Evolutionary conservation across 164 flowering plant species (phyloP).

Genomic region (Vitis rotundifolia): DNA sequence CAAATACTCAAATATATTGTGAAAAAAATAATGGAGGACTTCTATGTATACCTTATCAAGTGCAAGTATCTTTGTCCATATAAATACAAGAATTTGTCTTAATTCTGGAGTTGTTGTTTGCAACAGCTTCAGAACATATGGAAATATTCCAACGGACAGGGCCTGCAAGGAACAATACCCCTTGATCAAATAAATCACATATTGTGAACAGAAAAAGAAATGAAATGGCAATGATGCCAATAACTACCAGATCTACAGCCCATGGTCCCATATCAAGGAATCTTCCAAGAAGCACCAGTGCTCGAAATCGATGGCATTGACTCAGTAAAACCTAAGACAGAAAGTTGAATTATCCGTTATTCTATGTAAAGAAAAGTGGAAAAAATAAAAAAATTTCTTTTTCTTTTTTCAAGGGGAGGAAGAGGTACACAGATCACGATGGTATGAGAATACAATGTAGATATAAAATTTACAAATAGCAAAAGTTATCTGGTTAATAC

Average conservation of each 20-base stretch:
- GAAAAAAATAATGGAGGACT: neutral
- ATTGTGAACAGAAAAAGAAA: neutral
- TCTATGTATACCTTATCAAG: constrained; percentile 78
- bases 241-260: constrained; percentile 94
- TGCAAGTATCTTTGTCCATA: constrained; percentile 97
- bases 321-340: constrained; percentile 82
- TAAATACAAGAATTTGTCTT: constrained; percentile 93
- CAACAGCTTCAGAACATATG: constrained; percentile 88
- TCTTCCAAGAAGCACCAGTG: constrained; percentile 91
- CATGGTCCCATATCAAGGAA: constrained; percentile 98
- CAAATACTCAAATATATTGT: neutral
- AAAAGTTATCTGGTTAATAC: too few relatives aligned
- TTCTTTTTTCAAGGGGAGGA: too few relatives aligned
- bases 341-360: neutral
- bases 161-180: constrained; percentile 51
- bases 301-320: constrained; percentile 91
- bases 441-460: too few relatives aligned
- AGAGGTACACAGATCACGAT: too few relatives aligned
- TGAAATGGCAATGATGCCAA: neutral
- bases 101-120: constrained; percentile 89
- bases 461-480: too few relatives aligned
- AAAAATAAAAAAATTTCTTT: too few relatives aligned
- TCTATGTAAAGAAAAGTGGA: too few relatives aligned
- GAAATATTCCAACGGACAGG: constrained; percentile 96
- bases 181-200: neutral